phyloP scores from a whole-genome alignment of 441 rosid genomes.

The Adansonia madagascariensis region DNA sequence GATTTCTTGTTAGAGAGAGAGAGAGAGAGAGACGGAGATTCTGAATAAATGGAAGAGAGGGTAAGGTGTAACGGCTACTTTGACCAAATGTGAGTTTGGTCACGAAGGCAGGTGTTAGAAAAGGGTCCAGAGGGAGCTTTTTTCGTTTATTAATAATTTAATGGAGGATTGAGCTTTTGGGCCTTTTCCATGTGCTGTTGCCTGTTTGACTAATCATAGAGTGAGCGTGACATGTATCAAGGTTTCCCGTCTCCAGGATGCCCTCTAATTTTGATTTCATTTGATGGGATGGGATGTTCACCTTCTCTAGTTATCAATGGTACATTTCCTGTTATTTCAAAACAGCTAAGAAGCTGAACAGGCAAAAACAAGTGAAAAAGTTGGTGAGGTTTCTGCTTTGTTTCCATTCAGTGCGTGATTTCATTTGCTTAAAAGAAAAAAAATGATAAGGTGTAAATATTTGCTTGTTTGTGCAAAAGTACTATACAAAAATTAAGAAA shows the following conservation, averaged over 20 bases:
- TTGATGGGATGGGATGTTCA: background rate
- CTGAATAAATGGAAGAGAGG: constrained; percentile 31
- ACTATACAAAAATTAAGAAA: no score
- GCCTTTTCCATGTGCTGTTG: background rate
- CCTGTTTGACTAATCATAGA: background rate
- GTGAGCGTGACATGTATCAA: background rate
- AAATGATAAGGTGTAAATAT: no score
- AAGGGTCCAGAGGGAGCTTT: background rate
- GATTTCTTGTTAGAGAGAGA: constrained; percentile 36
- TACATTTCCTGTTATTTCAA: background rate
- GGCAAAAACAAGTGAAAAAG: background rate
- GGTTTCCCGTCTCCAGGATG: background rate
- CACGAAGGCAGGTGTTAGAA: constrained; percentile 5
- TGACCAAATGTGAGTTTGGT: constrained; percentile 42
- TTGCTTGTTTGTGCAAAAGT: no score
- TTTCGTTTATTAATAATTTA: background rate
- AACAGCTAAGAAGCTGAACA: background rate
- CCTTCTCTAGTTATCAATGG: background rate
- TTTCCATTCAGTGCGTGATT: background rate
- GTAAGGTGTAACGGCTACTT: constrained; percentile 78
- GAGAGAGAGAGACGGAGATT: background rate
- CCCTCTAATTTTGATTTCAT: background rate
- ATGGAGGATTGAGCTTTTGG: background rate
- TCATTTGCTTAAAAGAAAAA: background rate
- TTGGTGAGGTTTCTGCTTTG: background rate